Evolutionary conservation across 164 flowering plant species (phyloP), one percentile per base, ranked within the genome.

Genomic region (Magnolia officinalis): DNA sequence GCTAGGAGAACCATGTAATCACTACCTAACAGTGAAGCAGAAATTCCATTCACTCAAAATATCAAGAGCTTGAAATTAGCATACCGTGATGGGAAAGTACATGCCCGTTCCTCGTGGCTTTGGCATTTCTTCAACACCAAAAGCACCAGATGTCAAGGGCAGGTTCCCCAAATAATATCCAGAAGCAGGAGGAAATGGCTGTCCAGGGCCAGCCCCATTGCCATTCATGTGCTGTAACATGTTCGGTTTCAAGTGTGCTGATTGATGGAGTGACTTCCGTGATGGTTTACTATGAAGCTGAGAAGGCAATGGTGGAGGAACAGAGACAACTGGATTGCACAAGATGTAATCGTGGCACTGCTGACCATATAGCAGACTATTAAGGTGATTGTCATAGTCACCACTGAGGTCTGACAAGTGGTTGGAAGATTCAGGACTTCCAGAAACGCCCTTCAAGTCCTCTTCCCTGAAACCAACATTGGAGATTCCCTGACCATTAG

Each of bases 31-130:
- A 16, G 18, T 14, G 18, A 3, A 55, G 18, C 18, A 55, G 61
- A 55, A 55, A 55, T 55, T 55, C 16, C 61, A 11, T 55, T 55
- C 19, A 24, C 14, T 67, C 45, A 26, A 26, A 55, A 55, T 21
- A 75, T 26, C 10, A 3, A 59, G 63, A 51, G 63, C 45, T 72
- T 68, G 63, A 69, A 67, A 37, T 24, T 59, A 74, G 10, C 66
- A 45, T 89, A 95, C 97, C 98, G 72, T 81, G 72, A 84, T 88
- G 18, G 98, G 97, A 61, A 95, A 84, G 78, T 92, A 95, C 21
- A 94, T 89, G 72, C 97, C 98, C 0, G 88, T 89, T 72, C 96
- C 97, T 24, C 92, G 88, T 1, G 86, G 88, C 84, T 87, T 92
- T 70, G 89, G 82, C 74, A 81, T 75, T 61, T 92, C 96, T 76